Percentiles rank a stretch among this genome's conserved stretches.
Evolutionary conservation across 129 eudicot species (phyloP).

Genomic region (Ambrosia artemisiifolia): DNA sequence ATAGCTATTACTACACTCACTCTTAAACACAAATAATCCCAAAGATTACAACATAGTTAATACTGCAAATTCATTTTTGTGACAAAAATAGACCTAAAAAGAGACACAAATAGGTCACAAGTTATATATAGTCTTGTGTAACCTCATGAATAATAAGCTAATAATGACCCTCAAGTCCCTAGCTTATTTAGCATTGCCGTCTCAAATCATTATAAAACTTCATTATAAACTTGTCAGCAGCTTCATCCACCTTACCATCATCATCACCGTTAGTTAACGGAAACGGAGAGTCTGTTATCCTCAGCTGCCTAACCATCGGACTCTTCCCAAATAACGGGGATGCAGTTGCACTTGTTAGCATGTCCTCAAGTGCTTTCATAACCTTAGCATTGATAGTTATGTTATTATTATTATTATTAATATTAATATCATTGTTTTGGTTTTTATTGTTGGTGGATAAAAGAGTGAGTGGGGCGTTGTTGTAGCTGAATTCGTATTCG

Average conservation of each 20-base stretch:
- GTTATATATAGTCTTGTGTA: conserved; percentile 13
- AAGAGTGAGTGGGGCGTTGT: conserved; percentile 40
- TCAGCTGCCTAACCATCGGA: conserved; percentile 59
- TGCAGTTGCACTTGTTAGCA: conserved; percentile 40
- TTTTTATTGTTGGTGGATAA: conserved; percentile 38
- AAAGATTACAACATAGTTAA: neutral
- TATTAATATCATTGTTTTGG: too few species aligned
- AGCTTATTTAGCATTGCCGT: conserved; percentile 35
- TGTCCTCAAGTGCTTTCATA: conserved; percentile 39
- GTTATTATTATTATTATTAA: too few species aligned
- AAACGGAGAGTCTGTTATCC: conserved; percentile 79
- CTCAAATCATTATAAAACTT: conserved; percentile 55
- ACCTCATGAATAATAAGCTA: conserved; percentile 16
- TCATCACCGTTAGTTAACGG: conserved; percentile 44
- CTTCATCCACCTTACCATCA: conserved; percentile 50
- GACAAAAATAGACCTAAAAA: neutral
- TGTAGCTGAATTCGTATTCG: conserved; percentile 66
- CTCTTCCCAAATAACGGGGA: conserved; percentile 60
- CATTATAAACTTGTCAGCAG: conserved; percentile 60
- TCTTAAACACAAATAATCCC: neutral
- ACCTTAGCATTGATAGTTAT: conserved; percentile 14
- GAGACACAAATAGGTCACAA: conserved; percentile 2
- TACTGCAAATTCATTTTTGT: neutral
- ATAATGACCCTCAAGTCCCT: conserved; percentile 1
- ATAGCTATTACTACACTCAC: too few species aligned